Percentiles rank a stretch among this genome's conserved stretches.
phyloP scores from a whole-genome alignment of 768 basidiomycete genomes.

The Baorangia bicolor region DNA sequence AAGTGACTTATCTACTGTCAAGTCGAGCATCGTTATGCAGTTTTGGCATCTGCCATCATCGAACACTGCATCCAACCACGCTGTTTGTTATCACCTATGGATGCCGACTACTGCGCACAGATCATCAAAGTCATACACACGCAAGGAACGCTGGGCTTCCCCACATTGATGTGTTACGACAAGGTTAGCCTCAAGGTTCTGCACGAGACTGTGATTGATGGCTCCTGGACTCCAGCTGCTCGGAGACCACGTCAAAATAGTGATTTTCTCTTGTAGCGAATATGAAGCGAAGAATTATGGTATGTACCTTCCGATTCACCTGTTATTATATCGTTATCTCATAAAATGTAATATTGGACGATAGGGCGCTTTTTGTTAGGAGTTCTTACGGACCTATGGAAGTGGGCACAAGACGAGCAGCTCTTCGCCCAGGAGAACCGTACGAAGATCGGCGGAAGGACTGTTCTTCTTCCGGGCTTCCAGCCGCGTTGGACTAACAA shows the following conservation, averaged over 20 bases:
- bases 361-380: conserved; percentile 85
- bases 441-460: conserved; percentile 59
- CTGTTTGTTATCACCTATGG: conserved; percentile 91
- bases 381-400: conserved; percentile 71
- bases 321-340: neutral
- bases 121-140: conserved; percentile 87
- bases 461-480: conserved; percentile 67
- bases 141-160: conserved; percentile 87
- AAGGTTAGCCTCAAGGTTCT: conserved; percentile 45
- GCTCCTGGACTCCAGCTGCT: conserved; percentile 57
- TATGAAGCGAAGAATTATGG: conserved; percentile 96
- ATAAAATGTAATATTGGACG: neutral
- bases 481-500: conserved; percentile 53
- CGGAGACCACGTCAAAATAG: conserved; percentile 76
- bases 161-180: conserved; percentile 82
- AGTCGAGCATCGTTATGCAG: conserved; percentile 39
- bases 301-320: conserved; percentile 31
- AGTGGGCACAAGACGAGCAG: conserved; percentile 78
- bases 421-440: conserved; percentile 72
- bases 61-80: conserved; percentile 94
- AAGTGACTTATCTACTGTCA: conserved; percentile 5
- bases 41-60: conserved; percentile 63
- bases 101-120: conserved; percentile 91
- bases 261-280: conserved; percentile 92
- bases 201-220: neutral